A percentile compares a stretch with the other conserved stretches of the same genome.
Conservation (phyloP, 371 early-diverging fungal genomes). For the Mucor circinelloides region DNA sequence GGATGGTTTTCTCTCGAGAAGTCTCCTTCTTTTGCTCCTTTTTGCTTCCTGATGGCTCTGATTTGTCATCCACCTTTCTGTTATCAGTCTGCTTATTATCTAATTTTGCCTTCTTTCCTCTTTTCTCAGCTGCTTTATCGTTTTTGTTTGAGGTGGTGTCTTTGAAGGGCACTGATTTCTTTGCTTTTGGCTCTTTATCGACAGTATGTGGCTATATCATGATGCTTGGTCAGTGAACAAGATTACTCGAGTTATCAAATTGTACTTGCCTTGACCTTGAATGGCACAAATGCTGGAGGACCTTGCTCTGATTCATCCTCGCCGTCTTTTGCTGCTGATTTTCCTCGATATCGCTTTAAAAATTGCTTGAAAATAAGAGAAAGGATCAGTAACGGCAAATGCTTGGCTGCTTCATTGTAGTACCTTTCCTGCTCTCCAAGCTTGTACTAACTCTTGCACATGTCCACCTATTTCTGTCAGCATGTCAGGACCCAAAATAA, state of each 20-base stretch:
- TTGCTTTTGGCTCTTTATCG: conserved; percentile 22
- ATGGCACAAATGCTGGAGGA: conserved; percentile 49
- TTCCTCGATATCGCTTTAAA: conserved; percentile 27
- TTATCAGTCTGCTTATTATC: background rate
- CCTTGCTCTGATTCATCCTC: conserved; percentile 24
- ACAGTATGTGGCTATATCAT: background rate
- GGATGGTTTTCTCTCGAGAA: background rate
- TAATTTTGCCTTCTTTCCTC: background rate
- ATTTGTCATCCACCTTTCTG: background rate
- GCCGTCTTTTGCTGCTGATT: conserved; percentile 10
- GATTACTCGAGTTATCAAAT: background rate
- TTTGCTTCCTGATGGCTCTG: background rate
- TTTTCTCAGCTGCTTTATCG: background rate
- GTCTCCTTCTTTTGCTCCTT: background rate
- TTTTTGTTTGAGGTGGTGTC: background rate
- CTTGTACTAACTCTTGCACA: conserved; percentile 46
- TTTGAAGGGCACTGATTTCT: background rate
- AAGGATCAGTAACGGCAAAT: background rate
- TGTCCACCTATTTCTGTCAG: conserved; percentile 43
- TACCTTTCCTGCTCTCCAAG: conserved; percentile 53
- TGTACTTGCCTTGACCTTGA: conserved; percentile 35
- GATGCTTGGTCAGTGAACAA: background rate
- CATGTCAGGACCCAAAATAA: conserved; percentile 39
- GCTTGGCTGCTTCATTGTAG: background rate
- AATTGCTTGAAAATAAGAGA: conserved; percentile 35